A percentile compares a stretch with the other conserved stretches of the same genome.
Evolutionary conservation across 2,329 filamentous ascomycete genomes (phyloP).

Genomic region (Conoideocrella luteorostrata): DNA sequence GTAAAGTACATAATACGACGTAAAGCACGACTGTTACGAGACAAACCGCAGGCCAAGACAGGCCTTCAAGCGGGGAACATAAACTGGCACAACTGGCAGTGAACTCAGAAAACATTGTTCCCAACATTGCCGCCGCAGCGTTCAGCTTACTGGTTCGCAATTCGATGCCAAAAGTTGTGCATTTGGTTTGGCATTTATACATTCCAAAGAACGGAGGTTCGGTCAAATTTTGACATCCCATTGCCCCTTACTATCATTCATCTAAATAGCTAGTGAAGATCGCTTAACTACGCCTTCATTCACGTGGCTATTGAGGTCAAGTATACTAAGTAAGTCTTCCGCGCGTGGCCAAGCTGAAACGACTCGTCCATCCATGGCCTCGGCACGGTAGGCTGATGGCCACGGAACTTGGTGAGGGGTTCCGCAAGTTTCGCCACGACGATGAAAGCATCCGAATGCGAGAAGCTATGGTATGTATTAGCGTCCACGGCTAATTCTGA

Average conservation of each 20-base stretch:
- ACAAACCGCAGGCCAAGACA: background rate
- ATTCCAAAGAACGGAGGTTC: background rate
- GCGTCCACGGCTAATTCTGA: background rate
- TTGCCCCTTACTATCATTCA: too few relatives aligned
- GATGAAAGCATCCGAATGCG: background rate
- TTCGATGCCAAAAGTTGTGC: too few relatives aligned
- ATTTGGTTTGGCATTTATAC: background rate
- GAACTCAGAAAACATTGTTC: background rate
- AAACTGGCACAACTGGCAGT: background rate
- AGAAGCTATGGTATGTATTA: background rate
- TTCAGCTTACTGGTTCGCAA: background rate
- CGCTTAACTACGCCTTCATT: too few relatives aligned
- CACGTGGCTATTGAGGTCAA: too few relatives aligned
- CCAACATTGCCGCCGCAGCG: background rate
- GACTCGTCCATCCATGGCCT: too few relatives aligned
- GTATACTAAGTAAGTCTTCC: too few relatives aligned
- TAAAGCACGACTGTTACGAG: constrained; percentile 21
- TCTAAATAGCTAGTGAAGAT: too few relatives aligned
- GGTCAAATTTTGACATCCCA: background rate
- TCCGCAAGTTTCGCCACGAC: background rate
- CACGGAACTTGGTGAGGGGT: background rate
- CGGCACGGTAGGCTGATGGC: background rate
- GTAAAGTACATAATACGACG: constrained; percentile 23
- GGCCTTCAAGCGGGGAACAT: background rate
- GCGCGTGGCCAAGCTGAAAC: too few relatives aligned